Conservation (phyloP, 805 yeast genomes). For the Millerozyma acaciae region DNA sequence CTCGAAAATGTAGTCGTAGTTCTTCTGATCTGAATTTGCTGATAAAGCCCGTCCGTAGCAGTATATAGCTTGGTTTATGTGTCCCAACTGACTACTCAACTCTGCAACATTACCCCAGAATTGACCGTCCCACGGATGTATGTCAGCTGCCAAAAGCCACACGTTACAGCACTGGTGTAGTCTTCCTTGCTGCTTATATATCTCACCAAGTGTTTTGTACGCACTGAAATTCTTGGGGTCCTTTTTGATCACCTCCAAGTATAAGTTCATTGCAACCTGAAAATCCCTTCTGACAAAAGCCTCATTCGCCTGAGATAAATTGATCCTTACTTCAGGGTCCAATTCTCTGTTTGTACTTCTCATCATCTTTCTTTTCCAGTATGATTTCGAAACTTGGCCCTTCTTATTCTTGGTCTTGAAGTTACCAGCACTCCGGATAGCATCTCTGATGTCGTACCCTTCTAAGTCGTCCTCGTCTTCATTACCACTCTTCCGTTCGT, state of each 20-base stretch:
- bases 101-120: constrained; percentile 80
- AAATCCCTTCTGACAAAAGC: constrained; percentile 68
- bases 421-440: constrained; percentile 64
- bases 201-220: constrained; percentile 84
- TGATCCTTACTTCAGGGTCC: constrained; percentile 68
- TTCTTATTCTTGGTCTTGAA: constrained; percentile 46
- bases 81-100: constrained; percentile 60
- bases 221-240: constrained; percentile 81
- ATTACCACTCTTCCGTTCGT: constrained; percentile 18
- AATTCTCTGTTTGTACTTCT: constrained; percentile 38
- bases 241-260: constrained; percentile 65
- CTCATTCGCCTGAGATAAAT: constrained; percentile 72
- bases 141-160: constrained; percentile 79
- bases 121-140: constrained; percentile 68
- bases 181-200: constrained; percentile 64
- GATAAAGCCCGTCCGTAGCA: constrained; percentile 51
- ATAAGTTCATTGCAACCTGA: constrained; percentile 55
- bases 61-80: constrained; percentile 70
- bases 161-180: constrained; percentile 70
- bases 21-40: constrained; percentile 13
- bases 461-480: constrained; percentile 40
- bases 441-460: constrained; percentile 52
- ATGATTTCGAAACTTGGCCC: constrained; percentile 31
- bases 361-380: constrained; percentile 35
- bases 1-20: constrained; percentile 52